Percentiles rank a stretch among this genome's conserved stretches.
Evolutionary conservation across 1,284 basidiomycete species (phyloP).

Genomic region (Apiotrichum sp.): DNA sequence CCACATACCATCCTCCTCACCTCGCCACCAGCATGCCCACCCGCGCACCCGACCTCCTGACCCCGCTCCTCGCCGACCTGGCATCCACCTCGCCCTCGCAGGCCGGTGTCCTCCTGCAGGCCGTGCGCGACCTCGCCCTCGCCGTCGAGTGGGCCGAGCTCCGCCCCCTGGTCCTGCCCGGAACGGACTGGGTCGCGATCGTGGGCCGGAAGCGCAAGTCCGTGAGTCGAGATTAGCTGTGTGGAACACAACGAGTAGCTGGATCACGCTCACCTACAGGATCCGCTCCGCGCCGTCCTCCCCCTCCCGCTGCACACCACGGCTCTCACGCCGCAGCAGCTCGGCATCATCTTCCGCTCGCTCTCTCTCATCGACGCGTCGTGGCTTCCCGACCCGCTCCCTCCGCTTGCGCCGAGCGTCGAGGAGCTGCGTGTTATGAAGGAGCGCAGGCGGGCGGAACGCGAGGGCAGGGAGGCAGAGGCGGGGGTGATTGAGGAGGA

Average conservation of each 20-base stretch:
- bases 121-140: conserved; percentile 43
- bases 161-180: conserved; percentile 22
- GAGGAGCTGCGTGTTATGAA: conserved; percentile 20
- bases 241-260: too few species aligned
- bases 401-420: conserved; percentile 25
- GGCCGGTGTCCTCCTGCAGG: conserved; percentile 38
- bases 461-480: background rate
- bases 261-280: conserved; percentile 18
- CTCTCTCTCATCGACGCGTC: conserved; percentile 17
- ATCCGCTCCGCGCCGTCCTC: conserved; percentile 40
- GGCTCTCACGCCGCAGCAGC: conserved; percentile 34
- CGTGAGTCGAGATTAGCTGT: conserved; percentile 20
- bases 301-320: conserved; percentile 43
- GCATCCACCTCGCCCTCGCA: conserved; percentile 24
- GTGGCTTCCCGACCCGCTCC: conserved; percentile 23
- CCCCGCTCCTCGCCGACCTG: conserved; percentile 4
- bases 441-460: background rate
- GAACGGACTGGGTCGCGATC: conserved; percentile 33
- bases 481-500: background rate
- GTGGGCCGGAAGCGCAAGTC: conserved; percentile 38
- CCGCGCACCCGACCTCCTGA: background rate
- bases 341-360: conserved; percentile 33
- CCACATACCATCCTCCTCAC: background rate
- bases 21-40: background rate
- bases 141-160: conserved; percentile 47